Evolutionary conservation across 192 early-diverging fungal species (phyloP).

Genomic region (Podila horticola): DNA sequence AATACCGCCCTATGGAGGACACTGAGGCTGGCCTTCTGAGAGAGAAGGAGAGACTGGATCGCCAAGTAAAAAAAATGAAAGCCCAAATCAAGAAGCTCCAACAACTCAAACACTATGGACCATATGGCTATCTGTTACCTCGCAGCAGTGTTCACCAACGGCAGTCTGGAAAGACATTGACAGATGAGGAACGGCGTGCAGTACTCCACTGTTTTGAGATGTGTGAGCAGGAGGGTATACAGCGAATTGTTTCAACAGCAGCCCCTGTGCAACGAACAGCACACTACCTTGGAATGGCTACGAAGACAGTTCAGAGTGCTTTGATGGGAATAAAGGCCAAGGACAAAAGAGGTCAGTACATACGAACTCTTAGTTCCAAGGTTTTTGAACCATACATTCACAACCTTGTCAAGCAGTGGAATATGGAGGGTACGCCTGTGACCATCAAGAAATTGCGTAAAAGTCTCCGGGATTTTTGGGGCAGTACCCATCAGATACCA

Average conservation of each 20-base stretch:
- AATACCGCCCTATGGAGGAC: constrained; percentile 3
- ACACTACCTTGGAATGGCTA: neutral
- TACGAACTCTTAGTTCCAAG: too few species aligned
- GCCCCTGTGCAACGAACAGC: neutral
- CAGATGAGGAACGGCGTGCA: constrained; percentile 6
- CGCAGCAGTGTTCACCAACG: neutral
- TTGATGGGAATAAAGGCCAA: too few species aligned
- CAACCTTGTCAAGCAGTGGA: too few species aligned
- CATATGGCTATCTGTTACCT: constrained; percentile 2
- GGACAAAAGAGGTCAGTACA: too few species aligned
- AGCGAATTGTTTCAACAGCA: constrained; percentile 3
- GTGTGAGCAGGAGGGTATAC: neutral
- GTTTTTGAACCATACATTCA: too few species aligned
- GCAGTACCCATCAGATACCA: too few species aligned
- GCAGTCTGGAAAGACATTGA: neutral
- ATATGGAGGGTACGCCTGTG: too few species aligned
- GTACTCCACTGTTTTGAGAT: constrained; percentile 10
- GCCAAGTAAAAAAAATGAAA: neutral
- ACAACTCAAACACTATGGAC: constrained; percentile 1
- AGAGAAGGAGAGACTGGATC: constrained; percentile 5
- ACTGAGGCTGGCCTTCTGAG: neutral
- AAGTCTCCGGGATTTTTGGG: too few species aligned
- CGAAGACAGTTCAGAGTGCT: neutral
- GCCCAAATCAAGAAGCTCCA: neutral
- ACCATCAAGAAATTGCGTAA: too few species aligned